These are phyloP conservation scores for Leptosphaerulina australis DNA, from an alignment of 2,329 filamentous ascomycete species.

Conservation along the genomic window DNA sequence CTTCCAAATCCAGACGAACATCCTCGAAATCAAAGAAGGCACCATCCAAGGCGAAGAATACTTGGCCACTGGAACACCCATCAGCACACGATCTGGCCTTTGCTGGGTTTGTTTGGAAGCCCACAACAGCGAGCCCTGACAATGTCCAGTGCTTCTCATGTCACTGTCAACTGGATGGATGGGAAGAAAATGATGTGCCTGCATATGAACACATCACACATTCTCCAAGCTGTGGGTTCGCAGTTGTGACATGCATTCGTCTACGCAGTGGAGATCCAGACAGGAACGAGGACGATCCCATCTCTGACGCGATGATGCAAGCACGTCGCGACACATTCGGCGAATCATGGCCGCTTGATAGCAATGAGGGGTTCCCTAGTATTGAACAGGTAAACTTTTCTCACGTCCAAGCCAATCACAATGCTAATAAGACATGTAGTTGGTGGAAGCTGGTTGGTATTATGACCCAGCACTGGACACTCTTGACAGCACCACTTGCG, in stretches of 20 bases:
- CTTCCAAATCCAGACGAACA: conserved; percentile 69
- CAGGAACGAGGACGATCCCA: conserved; percentile 75
- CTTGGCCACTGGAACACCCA: conserved; percentile 80
- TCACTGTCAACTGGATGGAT: conserved; percentile 82
- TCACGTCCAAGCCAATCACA: conserved; percentile 61
- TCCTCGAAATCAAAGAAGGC: conserved; percentile 67
- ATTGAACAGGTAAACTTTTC: conserved; percentile 68
- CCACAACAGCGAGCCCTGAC: conserved; percentile 75
- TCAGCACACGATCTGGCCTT: conserved; percentile 76
- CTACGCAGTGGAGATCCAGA: conserved; percentile 66
- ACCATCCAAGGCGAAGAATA: conserved; percentile 41
- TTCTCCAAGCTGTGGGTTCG: conserved; percentile 84
- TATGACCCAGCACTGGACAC: conserved; percentile 84
- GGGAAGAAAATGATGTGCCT: conserved; percentile 86
- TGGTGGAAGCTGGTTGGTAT: conserved; percentile 92
- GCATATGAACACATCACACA: conserved; percentile 85
- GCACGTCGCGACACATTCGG: conserved; percentile 84
- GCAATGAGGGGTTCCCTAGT: conserved; percentile 33
- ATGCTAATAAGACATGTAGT: conserved; percentile 85
- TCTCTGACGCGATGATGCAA: conserved; percentile 70
- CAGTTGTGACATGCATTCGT: conserved; percentile 65
- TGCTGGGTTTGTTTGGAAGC: conserved; percentile 90
- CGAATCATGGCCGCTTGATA: conserved; percentile 86
- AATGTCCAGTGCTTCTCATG: conserved; percentile 92
- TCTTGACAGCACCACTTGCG: conserved; percentile 87